Base-by-base conservation (phyloP, 257 asterid genomes). In the Vinca minor region DNA sequence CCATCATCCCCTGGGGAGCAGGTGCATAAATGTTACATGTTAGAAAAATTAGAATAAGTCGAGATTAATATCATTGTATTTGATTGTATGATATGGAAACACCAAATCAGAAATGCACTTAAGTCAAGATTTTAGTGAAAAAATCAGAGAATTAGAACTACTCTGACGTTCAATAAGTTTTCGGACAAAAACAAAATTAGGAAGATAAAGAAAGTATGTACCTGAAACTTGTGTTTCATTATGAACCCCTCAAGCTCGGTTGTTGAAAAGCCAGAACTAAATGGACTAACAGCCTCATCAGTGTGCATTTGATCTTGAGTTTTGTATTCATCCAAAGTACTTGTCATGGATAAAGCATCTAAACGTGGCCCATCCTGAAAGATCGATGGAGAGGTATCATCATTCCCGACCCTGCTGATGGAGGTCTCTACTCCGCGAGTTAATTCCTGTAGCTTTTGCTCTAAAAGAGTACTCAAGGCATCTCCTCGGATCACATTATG, bases 401-500 rank as follows among this genome's bases (percentile, higher is more conserved):
- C 59, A 18, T 54, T 49, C 47, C 65, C 82, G 13, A 73, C 53
- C 52, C 69, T 82, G 47, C 71, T 80, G 46, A 68, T 61, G 8
- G 96, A 82, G 67, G 84, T 74, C 67, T 87, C 95, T 21, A 82
- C 83, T 67, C 69, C 83, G 34, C 18, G 77, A 67, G 92, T 74
- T 72, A 87, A 74, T 71, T 89, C 96, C 72, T 79, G 77, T 29
- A 89, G 81, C 72, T 89, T 89, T 74, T 84, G 84, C 80, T 89
- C 98, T 78, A 92, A 76, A 69, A 92, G 89, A 59, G 80, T 69
- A 76, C 84, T 87, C 54, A 92, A 78, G 26, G 77, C 84, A 76
- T 85, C 95, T 59, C 87, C 84, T 59, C 89, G 83, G 62, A 63
- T 75, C 36, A 77, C 59, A 65, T 73, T 81, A 71, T 76, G 62